Evolutionary conservation across 805 yeast species (phyloP).

Genomic region (Peterozyma toletana): DNA sequence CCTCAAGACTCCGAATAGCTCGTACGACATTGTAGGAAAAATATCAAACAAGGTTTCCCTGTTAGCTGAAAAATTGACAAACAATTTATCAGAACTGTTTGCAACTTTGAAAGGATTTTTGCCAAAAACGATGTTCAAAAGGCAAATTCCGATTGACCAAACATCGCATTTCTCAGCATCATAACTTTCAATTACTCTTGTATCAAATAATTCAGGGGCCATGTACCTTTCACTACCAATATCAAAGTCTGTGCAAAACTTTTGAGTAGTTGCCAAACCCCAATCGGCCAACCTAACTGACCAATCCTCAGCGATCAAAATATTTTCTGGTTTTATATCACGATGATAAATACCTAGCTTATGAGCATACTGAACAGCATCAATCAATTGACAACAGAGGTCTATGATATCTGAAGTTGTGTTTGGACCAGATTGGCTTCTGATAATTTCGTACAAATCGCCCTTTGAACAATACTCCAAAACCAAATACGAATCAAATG

Average conservation of each 20-base stretch:
- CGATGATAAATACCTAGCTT: constrained; percentile 42
- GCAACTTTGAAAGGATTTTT: constrained; percentile 84
- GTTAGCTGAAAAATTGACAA: constrained; percentile 77
- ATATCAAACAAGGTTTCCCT: constrained; percentile 89
- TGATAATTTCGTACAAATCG: constrained; percentile 77
- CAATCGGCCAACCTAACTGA: constrained; percentile 50
- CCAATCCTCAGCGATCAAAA: constrained; percentile 48
- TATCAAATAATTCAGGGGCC: constrained; percentile 89
- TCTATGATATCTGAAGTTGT: constrained; percentile 48
- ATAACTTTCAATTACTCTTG: constrained; percentile 44
- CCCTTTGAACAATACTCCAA: constrained; percentile 86
- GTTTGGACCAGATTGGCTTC: constrained; percentile 53
- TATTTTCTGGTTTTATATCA: constrained; percentile 53
- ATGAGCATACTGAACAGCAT: constrained; percentile 46
- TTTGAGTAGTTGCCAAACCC: constrained; percentile 49
- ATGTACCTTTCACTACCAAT: constrained; percentile 87
- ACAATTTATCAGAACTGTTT: constrained; percentile 70
- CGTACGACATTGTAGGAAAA: constrained; percentile 82
- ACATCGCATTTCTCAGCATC: constrained; percentile 79
- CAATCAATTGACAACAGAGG: constrained; percentile 41
- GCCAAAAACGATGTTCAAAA: constrained; percentile 80
- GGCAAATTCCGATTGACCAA: constrained; percentile 84
- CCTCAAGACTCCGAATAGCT: constrained; percentile 78
- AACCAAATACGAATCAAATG: constrained; percentile 44
- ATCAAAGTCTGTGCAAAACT: constrained; percentile 64